Percentiles rank a stretch among this genome's conserved stretches.
Conservation (phyloP, 371 early-diverging fungal genomes). For the Circinella minor region DNA sequence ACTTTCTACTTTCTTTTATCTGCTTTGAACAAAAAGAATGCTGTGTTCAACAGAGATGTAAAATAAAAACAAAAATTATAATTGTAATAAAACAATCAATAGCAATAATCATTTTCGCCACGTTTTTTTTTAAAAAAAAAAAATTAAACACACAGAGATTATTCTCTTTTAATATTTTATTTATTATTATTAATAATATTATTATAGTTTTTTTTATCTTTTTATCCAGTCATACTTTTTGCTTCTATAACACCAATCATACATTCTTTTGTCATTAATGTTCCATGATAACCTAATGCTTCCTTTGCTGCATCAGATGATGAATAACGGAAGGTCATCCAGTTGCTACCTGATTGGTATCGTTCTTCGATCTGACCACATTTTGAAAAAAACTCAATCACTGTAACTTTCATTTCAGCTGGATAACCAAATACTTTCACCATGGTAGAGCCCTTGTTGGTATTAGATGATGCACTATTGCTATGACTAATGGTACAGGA, state of each 20-base stretch:
- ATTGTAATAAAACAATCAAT: too few species aligned
- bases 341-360: conserved; percentile 33
- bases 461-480: neutral
- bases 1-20: too few species aligned
- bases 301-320: conserved; percentile 27
- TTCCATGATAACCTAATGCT: conserved; percentile 39
- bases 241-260: conserved; percentile 25
- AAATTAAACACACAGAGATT: too few species aligned
- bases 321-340: conserved; percentile 43
- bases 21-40: too few species aligned
- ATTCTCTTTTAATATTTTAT: too few species aligned
- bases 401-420: conserved; percentile 22
- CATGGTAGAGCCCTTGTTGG: conserved; percentile 7
- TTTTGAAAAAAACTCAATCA: conserved; percentile 30
- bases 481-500: neutral
- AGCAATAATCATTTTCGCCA: too few species aligned
- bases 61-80: too few species aligned
- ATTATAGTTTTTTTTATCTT: conserved; percentile 2
- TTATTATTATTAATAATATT: neutral
- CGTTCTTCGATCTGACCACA: conserved; percentile 38
- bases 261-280: conserved; percentile 22
- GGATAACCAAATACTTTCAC: conserved; percentile 47
- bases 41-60: too few species aligned
- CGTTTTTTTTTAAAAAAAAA: too few species aligned
- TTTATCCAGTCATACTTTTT: conserved; percentile 16